Evolutionary conservation across 139 green algal species (phyloP), one percentile per base, ranked within the genome.

Genomic region (Tetratostichococcus sp.): DNA sequence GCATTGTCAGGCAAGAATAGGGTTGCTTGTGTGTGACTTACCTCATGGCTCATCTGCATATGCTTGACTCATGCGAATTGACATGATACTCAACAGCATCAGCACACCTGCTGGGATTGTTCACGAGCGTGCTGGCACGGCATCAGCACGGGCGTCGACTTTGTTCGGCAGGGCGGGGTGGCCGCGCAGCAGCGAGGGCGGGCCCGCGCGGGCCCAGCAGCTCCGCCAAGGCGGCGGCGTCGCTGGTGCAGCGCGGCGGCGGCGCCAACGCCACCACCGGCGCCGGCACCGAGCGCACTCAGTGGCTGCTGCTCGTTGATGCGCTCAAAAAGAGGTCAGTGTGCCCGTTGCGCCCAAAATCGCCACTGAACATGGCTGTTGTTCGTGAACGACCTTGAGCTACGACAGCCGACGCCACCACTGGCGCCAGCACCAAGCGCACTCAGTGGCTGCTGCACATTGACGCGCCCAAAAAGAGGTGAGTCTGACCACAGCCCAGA

Each of bases 391-490:
- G n/a, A n/a, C n/a, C n/a, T n/a, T n/a, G n/a, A n/a, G n/a, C n/a
- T n/a, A n/a, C n/a, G n/a, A n/a, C n/a, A n/a, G 65, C 78, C 39
- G 82, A 86, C 78, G 77, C 35, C 66, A 72, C 72, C 69, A 76
- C 43, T 26, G 67, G 72, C 31, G 25, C 34, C 59, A 76, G 75
- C 4, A 74, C 70, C 22, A 89, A 97, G 84, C 74, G 78, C 30
- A 80, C 75, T 32, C 87, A 94, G 79, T 88, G 91, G 85, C 69
- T 85, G 58, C 70, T 88, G 68, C 81, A 95, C 28, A 82, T 96
- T 32, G 32, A 82, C 35, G 72, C 85, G 33, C 85, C 95, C 43
- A 89, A 87, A 57, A 90, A 89, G 70, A 80, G 85, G 69, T 76
- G 67, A 75, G 77, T 1, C 1, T 57, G n/a, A n/a, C n/a, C n/a